Evolutionary conservation across 805 yeast genomes (phyloP).

Genomic region (Ogataea salicorniae): DNA sequence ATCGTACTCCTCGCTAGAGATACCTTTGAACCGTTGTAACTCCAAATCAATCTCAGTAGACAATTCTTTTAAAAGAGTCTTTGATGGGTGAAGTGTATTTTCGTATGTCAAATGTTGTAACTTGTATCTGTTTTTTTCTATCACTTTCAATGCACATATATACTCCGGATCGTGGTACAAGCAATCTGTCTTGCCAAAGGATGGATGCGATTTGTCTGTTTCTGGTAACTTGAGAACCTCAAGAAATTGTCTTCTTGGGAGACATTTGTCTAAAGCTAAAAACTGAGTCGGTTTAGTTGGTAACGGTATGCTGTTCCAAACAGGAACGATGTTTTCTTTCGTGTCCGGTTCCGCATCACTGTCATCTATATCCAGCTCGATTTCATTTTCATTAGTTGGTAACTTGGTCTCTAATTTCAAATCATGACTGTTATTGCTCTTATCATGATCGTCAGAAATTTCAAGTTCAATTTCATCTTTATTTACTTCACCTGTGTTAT

Average conservation of each 20-base stretch:
- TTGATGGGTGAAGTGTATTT: conserved; percentile 12
- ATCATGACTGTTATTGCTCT: conserved; percentile 10
- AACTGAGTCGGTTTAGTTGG: conserved; percentile 39
- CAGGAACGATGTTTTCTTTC: not conserved
- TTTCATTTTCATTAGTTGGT: conserved; percentile 28
- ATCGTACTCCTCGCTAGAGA: conserved; percentile 6
- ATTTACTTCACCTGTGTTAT: not conserved
- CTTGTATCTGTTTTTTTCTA: conserved; percentile 13
- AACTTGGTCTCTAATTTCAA: not conserved
- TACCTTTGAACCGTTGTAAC: conserved; percentile 1
- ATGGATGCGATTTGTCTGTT: conserved; percentile 10
- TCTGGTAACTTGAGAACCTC: conserved; percentile 44
- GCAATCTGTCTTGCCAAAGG: conserved; percentile 16
- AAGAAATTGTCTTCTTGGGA: conserved; percentile 56
- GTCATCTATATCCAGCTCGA: conserved; percentile 28
- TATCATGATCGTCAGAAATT: conserved; percentile 1
- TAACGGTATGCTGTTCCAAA: conserved; percentile 13
- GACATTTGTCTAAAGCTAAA: conserved; percentile 80
- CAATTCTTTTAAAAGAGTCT: not conserved
- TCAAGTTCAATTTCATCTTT: conserved; percentile 6
- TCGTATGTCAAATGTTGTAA: conserved; percentile 9
- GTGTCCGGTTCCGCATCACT: not conserved
- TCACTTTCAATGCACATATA: conserved; percentile 16
- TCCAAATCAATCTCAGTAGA: conserved; percentile 11
- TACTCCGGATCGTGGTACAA: conserved; percentile 36